phyloP scores from a whole-genome alignment of 2,329 filamentous ascomycete species.

The Zarea fungicola region DNA sequence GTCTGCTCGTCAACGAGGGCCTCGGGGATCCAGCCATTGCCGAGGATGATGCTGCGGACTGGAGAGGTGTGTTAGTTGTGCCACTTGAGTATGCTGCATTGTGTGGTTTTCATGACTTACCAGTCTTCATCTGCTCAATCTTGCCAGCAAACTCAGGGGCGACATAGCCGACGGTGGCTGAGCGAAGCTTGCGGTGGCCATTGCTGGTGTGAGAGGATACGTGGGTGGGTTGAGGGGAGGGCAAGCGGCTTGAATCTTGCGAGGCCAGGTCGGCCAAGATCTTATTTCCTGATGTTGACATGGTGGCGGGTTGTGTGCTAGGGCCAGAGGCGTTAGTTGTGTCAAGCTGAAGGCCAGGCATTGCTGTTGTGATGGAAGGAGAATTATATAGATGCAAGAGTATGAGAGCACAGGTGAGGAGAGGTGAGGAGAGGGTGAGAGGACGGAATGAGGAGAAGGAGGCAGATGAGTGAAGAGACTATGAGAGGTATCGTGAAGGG shows the following conservation, averaged over 20 bases:
- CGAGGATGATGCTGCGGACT: conserved; percentile 77
- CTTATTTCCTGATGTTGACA: conserved; percentile 35
- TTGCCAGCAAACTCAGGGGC: conserved; percentile 93
- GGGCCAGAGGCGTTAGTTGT: conserved; percentile 11
- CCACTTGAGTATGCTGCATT: background rate
- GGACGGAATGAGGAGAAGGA: background rate
- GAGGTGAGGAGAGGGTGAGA: background rate
- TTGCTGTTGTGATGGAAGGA: conserved; percentile 1
- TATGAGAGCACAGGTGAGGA: background rate
- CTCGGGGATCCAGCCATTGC: conserved; percentile 79
- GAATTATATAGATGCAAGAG: conserved; percentile 8
- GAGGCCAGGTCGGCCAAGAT: conserved; percentile 36
- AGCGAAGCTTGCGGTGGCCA: conserved; percentile 71
- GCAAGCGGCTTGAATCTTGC: conserved; percentile 51
- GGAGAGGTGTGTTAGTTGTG: conserved; percentile 11
- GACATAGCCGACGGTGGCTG: conserved; percentile 88
- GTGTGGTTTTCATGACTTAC: conserved; percentile 37
- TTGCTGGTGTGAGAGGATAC: conserved; percentile 50
- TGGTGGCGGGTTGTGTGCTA: conserved; percentile 22
- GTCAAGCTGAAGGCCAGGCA: conserved; percentile 12
- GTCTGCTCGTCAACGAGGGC: conserved; percentile 81
- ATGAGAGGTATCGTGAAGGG: background rate
- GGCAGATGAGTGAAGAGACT: background rate
- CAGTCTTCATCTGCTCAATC: conserved; percentile 79
- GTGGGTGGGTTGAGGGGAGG: conserved; percentile 85